Percentiles rank a stretch among this genome's conserved stretches.
Evolutionary conservation across 495 filamentous ascomycete species (phyloP).

Genomic region (Penicillium egyptiacum): DNA sequence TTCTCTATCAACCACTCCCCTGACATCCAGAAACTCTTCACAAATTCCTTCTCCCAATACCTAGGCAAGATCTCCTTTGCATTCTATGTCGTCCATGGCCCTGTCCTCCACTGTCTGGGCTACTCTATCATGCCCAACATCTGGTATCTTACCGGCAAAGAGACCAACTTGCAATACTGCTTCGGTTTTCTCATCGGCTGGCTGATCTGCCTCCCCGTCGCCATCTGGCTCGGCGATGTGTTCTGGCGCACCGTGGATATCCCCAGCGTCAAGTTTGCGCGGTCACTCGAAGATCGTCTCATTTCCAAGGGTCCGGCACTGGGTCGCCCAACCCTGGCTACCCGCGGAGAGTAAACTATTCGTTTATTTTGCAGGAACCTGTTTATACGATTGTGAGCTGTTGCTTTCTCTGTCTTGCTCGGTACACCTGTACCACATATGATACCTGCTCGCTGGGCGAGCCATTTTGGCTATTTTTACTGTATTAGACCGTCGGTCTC

Average conservation of each 20-base stretch:
- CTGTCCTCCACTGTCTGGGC: slow-evolving; percentile 52
- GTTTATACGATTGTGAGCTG: neutral
- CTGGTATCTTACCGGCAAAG: slow-evolving; percentile 53
- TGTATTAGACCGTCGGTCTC: neutral
- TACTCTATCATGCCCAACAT: slow-evolving; percentile 52
- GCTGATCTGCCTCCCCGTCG: slow-evolving; percentile 49
- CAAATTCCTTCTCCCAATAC: slow-evolving; percentile 58
- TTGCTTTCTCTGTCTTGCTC: neutral
- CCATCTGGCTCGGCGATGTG: slow-evolving; percentile 58
- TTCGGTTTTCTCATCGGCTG: slow-evolving; percentile 52
- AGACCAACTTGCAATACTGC: slow-evolving; percentile 52
- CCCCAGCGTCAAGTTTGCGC: slow-evolving; percentile 56
- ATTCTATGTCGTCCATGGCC: slow-evolving; percentile 66
- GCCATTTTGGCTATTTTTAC: neutral
- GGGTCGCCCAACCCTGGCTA: slow-evolving; percentile 9
- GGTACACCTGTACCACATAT: neutral
- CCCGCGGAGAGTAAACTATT: slow-evolving; percentile 7
- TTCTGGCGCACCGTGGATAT: slow-evolving; percentile 60
- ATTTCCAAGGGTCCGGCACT: slow-evolving; percentile 24
- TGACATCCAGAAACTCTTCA: slow-evolving; percentile 55
- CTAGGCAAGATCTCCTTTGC: slow-evolving; percentile 62
- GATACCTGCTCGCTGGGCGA: slow-evolving; percentile 15
- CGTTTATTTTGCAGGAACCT: neutral
- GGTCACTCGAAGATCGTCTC: slow-evolving; percentile 49
- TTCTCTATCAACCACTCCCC: slow-evolving; percentile 54